These are phyloP conservation scores for Cronartium quercuum DNA, from an alignment of 1,284 basidiomycete genomes.

Conservation along the genomic window DNA sequence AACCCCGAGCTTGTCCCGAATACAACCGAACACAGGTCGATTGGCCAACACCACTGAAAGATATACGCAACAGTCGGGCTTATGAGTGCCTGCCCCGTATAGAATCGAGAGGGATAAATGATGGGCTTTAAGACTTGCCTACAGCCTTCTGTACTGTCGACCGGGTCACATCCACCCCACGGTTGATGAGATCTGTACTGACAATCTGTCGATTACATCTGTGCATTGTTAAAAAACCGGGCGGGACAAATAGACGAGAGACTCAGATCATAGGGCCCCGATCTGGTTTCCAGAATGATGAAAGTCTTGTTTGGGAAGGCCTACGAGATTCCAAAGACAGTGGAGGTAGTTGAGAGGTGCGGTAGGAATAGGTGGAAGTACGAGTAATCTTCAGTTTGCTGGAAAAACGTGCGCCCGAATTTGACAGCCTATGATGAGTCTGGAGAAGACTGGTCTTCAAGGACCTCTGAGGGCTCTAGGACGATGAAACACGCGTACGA, in stretches of 20 bases:
- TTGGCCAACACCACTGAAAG: conserved; percentile 40
- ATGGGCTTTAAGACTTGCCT: conserved; percentile 60
- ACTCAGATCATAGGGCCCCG: neutral
- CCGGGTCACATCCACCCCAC: conserved; percentile 80
- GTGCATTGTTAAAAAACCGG: neutral
- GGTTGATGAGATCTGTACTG: conserved; percentile 69
- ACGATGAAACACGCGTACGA: conserved; percentile 55
- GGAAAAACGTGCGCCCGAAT: conserved; percentile 5
- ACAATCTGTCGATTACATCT: conserved; percentile 95
- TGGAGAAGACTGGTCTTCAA: neutral
- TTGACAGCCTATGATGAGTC: neutral
- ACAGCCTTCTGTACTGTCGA: conserved; percentile 97
- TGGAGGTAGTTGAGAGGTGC: conserved; percentile 52
- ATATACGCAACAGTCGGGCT: conserved; percentile 25
- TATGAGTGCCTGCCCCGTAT: neutral
- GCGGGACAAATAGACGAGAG: neutral
- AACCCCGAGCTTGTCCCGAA: conserved; percentile 82
- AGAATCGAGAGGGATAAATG: neutral
- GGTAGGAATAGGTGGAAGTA: conserved; percentile 72
- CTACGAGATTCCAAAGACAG: conserved; percentile 87
- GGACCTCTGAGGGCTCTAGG: neutral
- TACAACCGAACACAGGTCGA: conserved; percentile 47
- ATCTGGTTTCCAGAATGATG: neutral
- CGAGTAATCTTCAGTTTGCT: conserved; percentile 91
- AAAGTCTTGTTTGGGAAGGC: conserved; percentile 46